Percentiles rank a stretch among this genome's conserved stretches.
Conservation (phyloP, 2,329 filamentous ascomycete species). For the Sarocladium brachiariae region DNA sequence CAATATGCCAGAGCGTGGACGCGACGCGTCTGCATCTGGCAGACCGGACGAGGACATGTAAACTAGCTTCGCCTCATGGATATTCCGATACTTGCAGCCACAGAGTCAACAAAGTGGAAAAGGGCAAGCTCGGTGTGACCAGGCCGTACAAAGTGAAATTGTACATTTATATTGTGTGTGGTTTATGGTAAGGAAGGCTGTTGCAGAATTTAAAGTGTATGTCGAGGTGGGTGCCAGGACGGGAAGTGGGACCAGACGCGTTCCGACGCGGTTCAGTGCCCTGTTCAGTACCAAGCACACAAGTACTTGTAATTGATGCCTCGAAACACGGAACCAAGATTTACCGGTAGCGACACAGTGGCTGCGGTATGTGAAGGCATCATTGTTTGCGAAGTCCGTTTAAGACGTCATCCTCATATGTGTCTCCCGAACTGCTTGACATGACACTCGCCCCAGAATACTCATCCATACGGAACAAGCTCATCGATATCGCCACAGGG, state of each 20-base stretch:
- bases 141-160: not conserved
- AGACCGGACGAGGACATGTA: slow-evolving; percentile 28
- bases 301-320: no score
- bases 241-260: slow-evolving; percentile 3
- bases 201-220: not conserved
- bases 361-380: no score
- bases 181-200: not conserved
- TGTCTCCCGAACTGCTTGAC: no score
- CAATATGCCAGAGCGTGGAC: slow-evolving; percentile 34
- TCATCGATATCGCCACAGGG: no score
- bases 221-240: not conserved
- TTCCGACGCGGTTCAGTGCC: slow-evolving; percentile 4
- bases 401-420: no score
- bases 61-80: slow-evolving; percentile 12
- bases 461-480: no score
- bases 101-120: not conserved
- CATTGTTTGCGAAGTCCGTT: no score
- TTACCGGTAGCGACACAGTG: no score
- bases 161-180: not conserved
- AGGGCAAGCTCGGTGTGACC: not conserved
- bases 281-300: slow-evolving; percentile 4
- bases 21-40: slow-evolving; percentile 41
- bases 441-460: no score
- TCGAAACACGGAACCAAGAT: no score
- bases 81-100: not conserved